Evolutionary conservation across 768 basidiomycete species (phyloP).

Genomic region (Favolaschia claudopus): DNA sequence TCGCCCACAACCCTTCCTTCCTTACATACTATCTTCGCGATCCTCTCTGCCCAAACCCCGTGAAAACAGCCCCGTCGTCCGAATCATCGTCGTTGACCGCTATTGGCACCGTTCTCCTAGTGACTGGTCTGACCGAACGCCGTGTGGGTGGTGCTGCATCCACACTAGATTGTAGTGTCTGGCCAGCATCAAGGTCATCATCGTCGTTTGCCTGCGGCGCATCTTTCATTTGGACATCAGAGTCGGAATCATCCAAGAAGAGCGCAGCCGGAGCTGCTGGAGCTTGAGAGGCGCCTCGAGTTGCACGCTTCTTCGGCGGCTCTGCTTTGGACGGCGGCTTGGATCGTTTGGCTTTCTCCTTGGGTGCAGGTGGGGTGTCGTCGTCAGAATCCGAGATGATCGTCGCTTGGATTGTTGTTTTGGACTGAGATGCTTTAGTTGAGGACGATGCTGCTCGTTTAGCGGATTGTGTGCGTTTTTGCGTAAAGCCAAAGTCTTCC

Average conservation of each 20-base stretch:
- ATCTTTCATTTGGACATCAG: slow-evolving; percentile 37
- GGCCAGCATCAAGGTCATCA: slow-evolving; percentile 29
- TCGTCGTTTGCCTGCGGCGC: slow-evolving; percentile 25
- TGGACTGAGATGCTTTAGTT: slow-evolving; percentile 24
- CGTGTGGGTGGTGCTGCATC: slow-evolving; percentile 27
- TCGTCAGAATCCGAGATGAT: slow-evolving; percentile 52
- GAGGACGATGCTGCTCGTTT: slow-evolving; percentile 23
- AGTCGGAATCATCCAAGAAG: slow-evolving; percentile 52
- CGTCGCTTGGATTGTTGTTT: slow-evolving; percentile 26
- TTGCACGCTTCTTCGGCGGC: slow-evolving; percentile 27
- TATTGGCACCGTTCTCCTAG: slow-evolving; percentile 43
- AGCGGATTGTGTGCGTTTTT: slow-evolving; percentile 22
- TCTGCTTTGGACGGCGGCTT: slow-evolving; percentile 42
- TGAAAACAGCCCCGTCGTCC: slow-evolving; percentile 76
- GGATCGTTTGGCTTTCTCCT: slow-evolving; percentile 35
- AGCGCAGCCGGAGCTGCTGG: slow-evolving; percentile 37
- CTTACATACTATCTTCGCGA: background rate
- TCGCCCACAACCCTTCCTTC: background rate
- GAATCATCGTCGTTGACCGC: slow-evolving; percentile 71
- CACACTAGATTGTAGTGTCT: slow-evolving; percentile 38
- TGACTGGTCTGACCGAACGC: slow-evolving; percentile 33
- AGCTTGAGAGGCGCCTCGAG: slow-evolving; percentile 19
- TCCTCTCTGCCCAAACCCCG: slow-evolving; percentile 52
- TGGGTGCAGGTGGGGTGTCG: slow-evolving; percentile 28
- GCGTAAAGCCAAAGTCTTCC: slow-evolving; percentile 28